Evolutionary conservation across 352 stramenopile genomes (phyloP).

Genomic region (Elongisporangium undulatum): DNA sequence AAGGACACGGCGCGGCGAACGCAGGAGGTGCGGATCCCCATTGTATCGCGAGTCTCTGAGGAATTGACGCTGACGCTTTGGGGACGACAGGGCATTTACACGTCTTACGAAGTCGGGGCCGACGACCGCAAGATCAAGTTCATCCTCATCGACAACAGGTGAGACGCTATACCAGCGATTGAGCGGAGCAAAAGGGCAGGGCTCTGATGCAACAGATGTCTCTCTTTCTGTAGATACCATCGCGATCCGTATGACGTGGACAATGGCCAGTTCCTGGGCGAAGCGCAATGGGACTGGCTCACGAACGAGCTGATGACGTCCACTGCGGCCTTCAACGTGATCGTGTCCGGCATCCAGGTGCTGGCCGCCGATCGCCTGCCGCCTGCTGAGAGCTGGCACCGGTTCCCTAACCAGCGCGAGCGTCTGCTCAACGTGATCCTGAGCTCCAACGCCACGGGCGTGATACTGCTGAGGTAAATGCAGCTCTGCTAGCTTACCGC

Average conservation of each 20-base stretch:
- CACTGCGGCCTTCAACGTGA: slow-evolving; percentile 89
- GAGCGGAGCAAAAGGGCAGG: background rate
- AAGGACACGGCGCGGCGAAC: slow-evolving; percentile 64
- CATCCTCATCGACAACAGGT: slow-evolving; percentile 83
- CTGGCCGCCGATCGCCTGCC: slow-evolving; percentile 78
- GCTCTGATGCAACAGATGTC: background rate
- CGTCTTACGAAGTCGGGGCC: slow-evolving; percentile 66
- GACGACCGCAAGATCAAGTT: slow-evolving; percentile 80
- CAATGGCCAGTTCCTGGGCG: slow-evolving; percentile 71
- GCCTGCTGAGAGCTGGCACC: slow-evolving; percentile 84
- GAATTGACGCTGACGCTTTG: background rate
- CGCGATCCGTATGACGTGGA: slow-evolving; percentile 63
- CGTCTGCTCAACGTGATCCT: slow-evolving; percentile 85
- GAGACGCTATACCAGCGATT: background rate
- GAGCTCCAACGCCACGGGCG: slow-evolving; percentile 71
- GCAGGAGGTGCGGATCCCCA: slow-evolving; percentile 39
- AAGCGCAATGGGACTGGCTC: slow-evolving; percentile 82
- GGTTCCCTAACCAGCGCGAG: slow-evolving; percentile 81
- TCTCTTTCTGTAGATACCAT: slow-evolving; percentile 57
- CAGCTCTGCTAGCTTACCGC: slow-evolving; percentile 32
- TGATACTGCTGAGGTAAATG: slow-evolving; percentile 83
- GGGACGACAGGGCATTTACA: slow-evolving; percentile 70
- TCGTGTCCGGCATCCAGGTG: slow-evolving; percentile 91
- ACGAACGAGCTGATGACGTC: slow-evolving; percentile 74
- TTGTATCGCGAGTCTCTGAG: background rate